Conservation (phyloP, 2,329 filamentous ascomycete genomes). For the Penicillium oxalicum region DNA sequence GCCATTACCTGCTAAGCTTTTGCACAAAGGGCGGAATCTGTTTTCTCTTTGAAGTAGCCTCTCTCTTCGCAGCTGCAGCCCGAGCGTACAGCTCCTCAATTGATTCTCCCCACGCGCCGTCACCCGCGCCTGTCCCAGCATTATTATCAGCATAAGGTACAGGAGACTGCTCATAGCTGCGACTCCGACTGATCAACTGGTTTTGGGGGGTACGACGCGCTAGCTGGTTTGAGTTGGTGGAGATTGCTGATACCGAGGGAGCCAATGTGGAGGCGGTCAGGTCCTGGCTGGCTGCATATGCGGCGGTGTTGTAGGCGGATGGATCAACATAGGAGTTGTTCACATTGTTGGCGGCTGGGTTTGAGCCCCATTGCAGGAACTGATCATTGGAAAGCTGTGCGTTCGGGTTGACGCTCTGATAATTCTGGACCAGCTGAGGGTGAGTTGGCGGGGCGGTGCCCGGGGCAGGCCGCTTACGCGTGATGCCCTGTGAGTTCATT, state of each 20-base stretch:
- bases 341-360: constrained; percentile 29
- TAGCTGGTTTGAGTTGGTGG: constrained; percentile 36
- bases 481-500: constrained; percentile 41
- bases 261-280: constrained; percentile 42
- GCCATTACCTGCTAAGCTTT: constrained; percentile 83
- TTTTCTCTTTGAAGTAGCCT: constrained; percentile 84
- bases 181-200: constrained; percentile 35
- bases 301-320: constrained; percentile 32
- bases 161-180: constrained; percentile 34
- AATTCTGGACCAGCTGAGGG: constrained; percentile 47
- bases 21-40: constrained; percentile 97
- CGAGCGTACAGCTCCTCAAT: constrained; percentile 73
- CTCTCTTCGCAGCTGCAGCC: constrained; percentile 75
- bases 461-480: constrained; percentile 68
- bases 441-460: constrained; percentile 61
- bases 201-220: constrained; percentile 35
- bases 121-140: constrained; percentile 15
- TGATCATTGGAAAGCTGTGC: constrained; percentile 47
- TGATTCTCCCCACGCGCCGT: constrained; percentile 52
- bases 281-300: constrained; percentile 43
- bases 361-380: constrained; percentile 51
- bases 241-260: not conserved
- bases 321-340: constrained; percentile 34
- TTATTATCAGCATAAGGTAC: constrained; percentile 26
- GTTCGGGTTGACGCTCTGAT: constrained; percentile 39